These are phyloP conservation scores for Friedmanniomyces endolithicus DNA, from an alignment of 495 filamentous ascomycete species.

Conservation along the genomic window DNA sequence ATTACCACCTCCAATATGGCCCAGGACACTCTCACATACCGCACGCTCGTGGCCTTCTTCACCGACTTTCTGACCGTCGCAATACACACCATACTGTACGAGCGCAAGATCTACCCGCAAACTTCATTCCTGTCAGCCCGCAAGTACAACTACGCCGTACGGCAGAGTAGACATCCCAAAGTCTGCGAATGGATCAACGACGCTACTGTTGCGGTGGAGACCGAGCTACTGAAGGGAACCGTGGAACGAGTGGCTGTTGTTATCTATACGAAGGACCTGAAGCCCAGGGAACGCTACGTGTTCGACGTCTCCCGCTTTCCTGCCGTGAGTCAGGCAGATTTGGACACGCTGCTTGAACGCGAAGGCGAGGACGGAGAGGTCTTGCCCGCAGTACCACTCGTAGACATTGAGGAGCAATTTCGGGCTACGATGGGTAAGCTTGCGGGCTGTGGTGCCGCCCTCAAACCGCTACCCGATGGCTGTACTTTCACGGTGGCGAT, in stretches of 20 bases:
- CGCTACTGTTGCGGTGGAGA: slow-evolving; percentile 61
- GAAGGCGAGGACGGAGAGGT: slow-evolving; percentile 6
- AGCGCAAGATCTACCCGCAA: slow-evolving; percentile 70
- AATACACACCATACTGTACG: slow-evolving; percentile 87
- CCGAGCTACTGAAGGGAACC: slow-evolving; percentile 57
- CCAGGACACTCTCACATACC: slow-evolving; percentile 30
- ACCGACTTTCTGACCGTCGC: slow-evolving; percentile 72
- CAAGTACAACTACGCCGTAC: slow-evolving; percentile 80
- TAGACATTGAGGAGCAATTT: slow-evolving; percentile 63
- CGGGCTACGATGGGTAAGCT: slow-evolving; percentile 44
- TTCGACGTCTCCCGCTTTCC: slow-evolving; percentile 75
- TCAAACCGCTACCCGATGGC: slow-evolving; percentile 54
- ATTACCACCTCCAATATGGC: no score
- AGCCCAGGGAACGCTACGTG: slow-evolving; percentile 63
- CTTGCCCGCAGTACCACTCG: slow-evolving; percentile 16
- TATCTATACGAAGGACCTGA: slow-evolving; percentile 46
- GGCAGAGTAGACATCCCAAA: slow-evolving; percentile 77
- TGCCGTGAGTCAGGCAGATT: slow-evolving; percentile 39
- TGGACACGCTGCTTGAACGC: slow-evolving; percentile 30
- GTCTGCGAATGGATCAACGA: slow-evolving; percentile 87
- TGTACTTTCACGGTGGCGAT: slow-evolving; percentile 82
- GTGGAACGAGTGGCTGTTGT: slow-evolving; percentile 65
- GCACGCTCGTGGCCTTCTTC: slow-evolving; percentile 46
- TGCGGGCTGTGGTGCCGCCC: slow-evolving; percentile 42
- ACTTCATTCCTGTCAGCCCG: slow-evolving; percentile 68